Conservation (phyloP, 495 filamentous ascomycete species). For the Annulohypoxylon stygium region DNA sequence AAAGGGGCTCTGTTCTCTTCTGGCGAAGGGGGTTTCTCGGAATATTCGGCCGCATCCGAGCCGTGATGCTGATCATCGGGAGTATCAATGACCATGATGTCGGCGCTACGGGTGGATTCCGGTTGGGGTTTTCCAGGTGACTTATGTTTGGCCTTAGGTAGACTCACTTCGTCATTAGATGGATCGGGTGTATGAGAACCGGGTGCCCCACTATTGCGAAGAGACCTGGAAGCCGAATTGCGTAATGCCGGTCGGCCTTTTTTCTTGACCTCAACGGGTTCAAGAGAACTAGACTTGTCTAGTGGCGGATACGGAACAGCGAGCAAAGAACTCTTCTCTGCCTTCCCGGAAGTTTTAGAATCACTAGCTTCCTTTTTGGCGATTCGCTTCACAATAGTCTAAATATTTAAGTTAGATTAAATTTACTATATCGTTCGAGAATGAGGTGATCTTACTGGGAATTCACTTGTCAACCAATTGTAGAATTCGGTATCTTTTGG, state of each 20-base stretch:
- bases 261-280: constrained; percentile 28
- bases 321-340: constrained; percentile 18
- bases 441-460: constrained; percentile 49
- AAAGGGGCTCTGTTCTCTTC: neutral
- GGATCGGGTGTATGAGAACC: constrained; percentile 8
- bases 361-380: constrained; percentile 28
- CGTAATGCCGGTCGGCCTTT: constrained; percentile 34
- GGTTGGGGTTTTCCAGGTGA: constrained; percentile 3
- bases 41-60: neutral
- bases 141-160: constrained; percentile 12
- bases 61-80: neutral
- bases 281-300: constrained; percentile 44
- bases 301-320: constrained; percentile 36
- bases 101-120: constrained; percentile 2
- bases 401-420: constrained; percentile 6
- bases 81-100: constrained; percentile 27
- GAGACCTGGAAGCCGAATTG: constrained; percentile 30
- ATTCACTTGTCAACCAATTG: constrained; percentile 49
- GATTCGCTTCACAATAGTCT: constrained; percentile 36
- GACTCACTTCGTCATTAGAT: constrained; percentile 19
- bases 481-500: constrained; percentile 56
- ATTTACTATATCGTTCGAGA: neutral
- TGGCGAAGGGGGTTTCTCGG: neutral
- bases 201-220: constrained; percentile 25
- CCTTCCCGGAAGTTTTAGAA: constrained; percentile 10